Conservation (phyloP, 2,329 filamentous ascomycete genomes). For the Onygenales sp. region DNA sequence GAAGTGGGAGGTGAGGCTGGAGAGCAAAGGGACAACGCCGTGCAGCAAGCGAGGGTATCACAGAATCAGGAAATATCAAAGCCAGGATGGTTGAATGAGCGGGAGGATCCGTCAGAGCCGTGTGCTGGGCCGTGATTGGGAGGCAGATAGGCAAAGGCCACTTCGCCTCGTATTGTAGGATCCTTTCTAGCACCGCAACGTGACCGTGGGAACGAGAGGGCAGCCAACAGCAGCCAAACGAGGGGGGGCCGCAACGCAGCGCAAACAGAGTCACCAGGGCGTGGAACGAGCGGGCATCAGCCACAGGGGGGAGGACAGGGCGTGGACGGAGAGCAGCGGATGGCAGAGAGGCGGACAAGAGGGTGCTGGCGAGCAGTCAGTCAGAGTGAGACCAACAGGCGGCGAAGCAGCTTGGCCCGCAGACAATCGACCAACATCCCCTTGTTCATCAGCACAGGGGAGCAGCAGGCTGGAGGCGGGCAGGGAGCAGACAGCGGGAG, state of each 20-base stretch:
- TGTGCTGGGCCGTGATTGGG: neutral
- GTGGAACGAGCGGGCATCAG: too few relatives aligned
- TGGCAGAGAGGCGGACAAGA: neutral
- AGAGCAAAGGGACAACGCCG: neutral
- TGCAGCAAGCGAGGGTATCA: neutral
- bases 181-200: too few relatives aligned
- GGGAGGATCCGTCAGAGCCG: too few relatives aligned
- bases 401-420: constrained; percentile 24
- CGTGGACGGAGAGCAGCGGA: neutral
- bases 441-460: constrained; percentile 1
- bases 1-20: too few relatives aligned
- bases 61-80: neutral
- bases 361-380: neutral
- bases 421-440: constrained; percentile 9
- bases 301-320: neutral
- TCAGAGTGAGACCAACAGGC: constrained; percentile 26
- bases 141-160: neutral
- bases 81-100: too few relatives aligned
- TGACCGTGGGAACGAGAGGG: too few relatives aligned
- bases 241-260: too few relatives aligned
- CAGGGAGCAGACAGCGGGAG: too few relatives aligned
- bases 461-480: too few relatives aligned
- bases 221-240: neutral
- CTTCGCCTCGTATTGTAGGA: too few relatives aligned
- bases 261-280: too few relatives aligned